Percentiles rank a stretch among this genome's conserved stretches.
Conservation (phyloP, 2,329 filamentous ascomycete genomes). For the Pseudocercospora crystallina region DNA sequence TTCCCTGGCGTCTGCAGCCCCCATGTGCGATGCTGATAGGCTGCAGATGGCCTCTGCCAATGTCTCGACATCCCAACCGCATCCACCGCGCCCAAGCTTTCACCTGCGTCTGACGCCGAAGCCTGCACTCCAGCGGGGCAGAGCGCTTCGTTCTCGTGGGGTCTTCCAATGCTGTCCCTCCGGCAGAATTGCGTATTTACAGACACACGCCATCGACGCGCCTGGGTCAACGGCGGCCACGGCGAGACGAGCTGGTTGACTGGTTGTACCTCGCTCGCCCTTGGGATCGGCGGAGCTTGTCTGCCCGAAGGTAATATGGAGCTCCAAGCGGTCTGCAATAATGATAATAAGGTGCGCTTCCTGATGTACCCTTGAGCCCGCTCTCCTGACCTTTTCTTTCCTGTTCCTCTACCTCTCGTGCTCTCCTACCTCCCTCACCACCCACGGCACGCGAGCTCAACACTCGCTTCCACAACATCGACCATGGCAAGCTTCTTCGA, state of each 20-base stretch:
- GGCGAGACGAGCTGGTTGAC: constrained; percentile 4
- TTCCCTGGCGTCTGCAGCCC: constrained; percentile 8
- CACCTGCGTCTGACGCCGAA: constrained; percentile 7
- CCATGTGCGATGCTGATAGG: constrained; percentile 18
- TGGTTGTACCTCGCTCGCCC: constrained; percentile 2
- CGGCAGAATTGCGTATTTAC: constrained; percentile 11
- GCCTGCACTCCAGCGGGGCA: constrained; percentile 12
- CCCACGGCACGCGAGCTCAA: constrained; percentile 22
- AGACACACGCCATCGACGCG: constrained; percentile 4
- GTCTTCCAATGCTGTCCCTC: constrained; percentile 7
- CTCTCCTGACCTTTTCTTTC: constrained; percentile 5
- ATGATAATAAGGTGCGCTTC: neutral
- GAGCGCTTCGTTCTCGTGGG: constrained; percentile 7
- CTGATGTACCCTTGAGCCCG: constrained; percentile 6
- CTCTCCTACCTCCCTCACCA: constrained; percentile 8
- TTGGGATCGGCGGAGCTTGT: constrained; percentile 7
- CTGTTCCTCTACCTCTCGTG: constrained; percentile 20
- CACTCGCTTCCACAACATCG: constrained; percentile 15
- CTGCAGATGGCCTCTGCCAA: constrained; percentile 7
- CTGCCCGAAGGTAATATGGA: neutral
- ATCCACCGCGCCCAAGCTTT: constrained; percentile 6
- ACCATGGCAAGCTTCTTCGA: constrained; percentile 28
- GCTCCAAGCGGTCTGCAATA: too few relatives aligned
- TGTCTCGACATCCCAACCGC: constrained; percentile 6
- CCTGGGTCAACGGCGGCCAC: neutral